phyloP scores from a whole-genome alignment of 129 eudicot genomes.

The Glebionis coronaria region DNA sequence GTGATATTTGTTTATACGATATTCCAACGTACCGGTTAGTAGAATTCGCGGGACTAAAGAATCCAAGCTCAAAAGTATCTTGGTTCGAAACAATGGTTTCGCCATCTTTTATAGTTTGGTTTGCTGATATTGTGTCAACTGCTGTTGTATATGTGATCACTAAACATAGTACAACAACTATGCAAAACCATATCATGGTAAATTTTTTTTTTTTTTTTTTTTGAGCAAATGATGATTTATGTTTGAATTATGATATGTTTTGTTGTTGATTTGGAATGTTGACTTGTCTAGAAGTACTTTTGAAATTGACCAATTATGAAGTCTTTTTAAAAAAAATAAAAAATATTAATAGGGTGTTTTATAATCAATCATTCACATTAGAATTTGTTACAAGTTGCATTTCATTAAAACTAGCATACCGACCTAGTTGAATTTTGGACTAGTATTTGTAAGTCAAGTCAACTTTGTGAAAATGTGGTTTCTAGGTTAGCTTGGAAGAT shows the following conservation, averaged over 20 bases:
- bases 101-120: slow-evolving; percentile 32
- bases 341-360: not conserved
- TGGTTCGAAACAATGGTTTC: slow-evolving; percentile 35
- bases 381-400: not conserved
- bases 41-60: slow-evolving; percentile 31
- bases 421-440: not conserved
- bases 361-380: not conserved
- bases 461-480: not conserved
- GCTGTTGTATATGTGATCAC: slow-evolving; percentile 22
- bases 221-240: not conserved
- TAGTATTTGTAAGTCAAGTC: not conserved
- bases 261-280: slow-evolving; percentile 13
- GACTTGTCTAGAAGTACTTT: slow-evolving; percentile 11
- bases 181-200: not conserved
- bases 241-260: slow-evolving; percentile 2
- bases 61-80: slow-evolving; percentile 36
- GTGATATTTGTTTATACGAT: slow-evolving; percentile 39
- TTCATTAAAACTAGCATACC: not conserved
- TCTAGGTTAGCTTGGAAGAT: no score
- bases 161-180: slow-evolving; percentile 22
- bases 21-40: slow-evolving; percentile 42
- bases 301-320: not conserved
- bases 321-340: no score
- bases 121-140: slow-evolving; percentile 29
- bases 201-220: no score